Evolutionary conservation across 2,329 filamentous ascomycete species (phyloP), one percentile per base, ranked within the genome.

Genomic region (Biscogniauxia marginata): DNA sequence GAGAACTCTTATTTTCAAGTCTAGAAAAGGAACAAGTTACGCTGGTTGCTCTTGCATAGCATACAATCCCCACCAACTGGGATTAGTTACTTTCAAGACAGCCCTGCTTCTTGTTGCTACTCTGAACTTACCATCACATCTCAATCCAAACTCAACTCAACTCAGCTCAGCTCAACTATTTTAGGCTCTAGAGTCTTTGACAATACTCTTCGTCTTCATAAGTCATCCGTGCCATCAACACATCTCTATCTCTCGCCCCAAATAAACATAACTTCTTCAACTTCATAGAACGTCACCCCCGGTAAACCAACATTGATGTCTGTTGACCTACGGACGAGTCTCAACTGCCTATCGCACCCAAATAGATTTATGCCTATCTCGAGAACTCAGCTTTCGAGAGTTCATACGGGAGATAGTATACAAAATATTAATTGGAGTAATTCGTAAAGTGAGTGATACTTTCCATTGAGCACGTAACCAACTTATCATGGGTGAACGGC

Each of bases 291-390:
- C 58, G 56, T 52, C 52, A 62, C 60, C 56, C 62, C 56, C 53
- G 55, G 53, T 62, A 71, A 74, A 63, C 71, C 77, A 68, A 79
- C 66, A 79, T 82, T 82, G 79, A 83, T 83, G 80, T 83, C 80
- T 79, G 77, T 81, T 81, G 79, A 82, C 74, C 70, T 80, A 65
- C 80, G 80, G 64, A 77, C 75, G 68, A 80, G 79, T 71, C 79
- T 82, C 69, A 77, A 82, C 62, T 83, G 80, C 72, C 75, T 83
- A 69, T 78, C 79, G 68, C 78, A 82, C 71, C 80, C 80, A 57
- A 79, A 77, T 65, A 79, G 80, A 70, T 83, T 82, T 73, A 82
- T 82, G 80, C 75, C 79, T 73, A 73, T 80, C 66, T 82, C 80
- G 67, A 80, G 80, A 78, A 77, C 74, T 57, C 80, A 83, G 62